Evolutionary conservation across 2,329 filamentous ascomycete species (phyloP).

Genomic region (Alternaria novae-zelandiae): DNA sequence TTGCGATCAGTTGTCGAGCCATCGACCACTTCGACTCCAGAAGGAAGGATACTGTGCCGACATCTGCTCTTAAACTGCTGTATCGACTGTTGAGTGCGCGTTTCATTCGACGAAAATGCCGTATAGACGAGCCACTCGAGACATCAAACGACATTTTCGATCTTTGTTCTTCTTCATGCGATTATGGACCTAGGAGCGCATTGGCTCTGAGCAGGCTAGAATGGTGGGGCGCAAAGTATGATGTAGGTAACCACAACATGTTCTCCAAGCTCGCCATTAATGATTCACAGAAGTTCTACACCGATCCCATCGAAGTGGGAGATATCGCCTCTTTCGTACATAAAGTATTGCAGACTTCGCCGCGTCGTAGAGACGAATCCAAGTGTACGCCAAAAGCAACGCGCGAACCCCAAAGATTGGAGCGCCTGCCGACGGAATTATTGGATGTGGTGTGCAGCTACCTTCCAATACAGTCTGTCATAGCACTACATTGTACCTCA

Average conservation of each 20-base stretch:
- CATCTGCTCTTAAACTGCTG: slow-evolving; percentile 13
- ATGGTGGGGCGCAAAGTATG: slow-evolving; percentile 34
- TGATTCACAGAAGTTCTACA: slow-evolving; percentile 29
- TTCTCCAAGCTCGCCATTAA: neutral
- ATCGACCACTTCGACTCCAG: slow-evolving; percentile 13
- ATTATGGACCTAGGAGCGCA: slow-evolving; percentile 27
- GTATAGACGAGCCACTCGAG: neutral
- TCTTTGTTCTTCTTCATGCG: slow-evolving; percentile 10
- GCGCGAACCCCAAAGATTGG: slow-evolving; percentile 12
- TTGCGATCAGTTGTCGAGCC: slow-evolving; percentile 26
- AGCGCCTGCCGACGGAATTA: slow-evolving; percentile 25
- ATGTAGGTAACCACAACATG: slow-evolving; percentile 15
- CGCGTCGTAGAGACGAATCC: neutral
- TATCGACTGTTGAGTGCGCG: slow-evolving; percentile 20
- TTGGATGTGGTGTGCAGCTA: slow-evolving; percentile 22
- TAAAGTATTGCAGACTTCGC: slow-evolving; percentile 14
- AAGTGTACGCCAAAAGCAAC: neutral
- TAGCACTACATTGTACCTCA: slow-evolving; percentile 29
- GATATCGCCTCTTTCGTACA: slow-evolving; percentile 15
- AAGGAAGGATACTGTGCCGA: neutral
- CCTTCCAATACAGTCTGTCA: slow-evolving; percentile 19
- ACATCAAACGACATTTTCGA: slow-evolving; percentile 27
- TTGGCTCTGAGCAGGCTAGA: slow-evolving; percentile 24
- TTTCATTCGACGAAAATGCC: slow-evolving; percentile 1
- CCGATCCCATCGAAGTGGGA: slow-evolving; percentile 23